A percentile compares a stretch with the other conserved stretches of the same genome.
phyloP scores from a whole-genome alignment of 179 eudicot genomes.

The Actinidia chinensis region DNA sequence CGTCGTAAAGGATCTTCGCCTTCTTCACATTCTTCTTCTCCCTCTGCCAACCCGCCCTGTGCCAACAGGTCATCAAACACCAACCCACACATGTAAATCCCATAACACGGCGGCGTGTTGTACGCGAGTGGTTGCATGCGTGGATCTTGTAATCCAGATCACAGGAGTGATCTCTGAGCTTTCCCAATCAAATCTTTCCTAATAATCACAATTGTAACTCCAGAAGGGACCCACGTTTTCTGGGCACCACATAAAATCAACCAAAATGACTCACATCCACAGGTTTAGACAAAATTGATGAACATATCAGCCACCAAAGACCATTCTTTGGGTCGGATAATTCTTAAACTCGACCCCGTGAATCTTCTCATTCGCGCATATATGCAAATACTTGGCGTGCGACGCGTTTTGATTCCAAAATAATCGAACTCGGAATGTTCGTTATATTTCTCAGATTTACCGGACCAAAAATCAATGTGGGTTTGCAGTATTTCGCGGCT shows the following conservation, averaged over 20 bases:
- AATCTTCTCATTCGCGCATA: constrained; percentile 90
- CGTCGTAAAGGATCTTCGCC: constrained; percentile 61
- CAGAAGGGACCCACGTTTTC: constrained; percentile 97
- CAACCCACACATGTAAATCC: constrained; percentile 89
- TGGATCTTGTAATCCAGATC: constrained; percentile 93
- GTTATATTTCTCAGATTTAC: constrained; percentile 76
- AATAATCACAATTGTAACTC: constrained; percentile 83
- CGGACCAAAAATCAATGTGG: constrained; percentile 63
- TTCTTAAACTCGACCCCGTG: constrained; percentile 90
- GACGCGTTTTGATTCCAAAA: constrained; percentile 40
- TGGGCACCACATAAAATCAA: constrained; percentile 92
- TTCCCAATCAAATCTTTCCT: constrained; percentile 79
- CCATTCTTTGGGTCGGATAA: constrained; percentile 50
- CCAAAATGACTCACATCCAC: constrained; percentile 82
- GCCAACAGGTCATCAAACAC: constrained; percentile 87
- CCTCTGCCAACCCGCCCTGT: constrained; percentile 84
- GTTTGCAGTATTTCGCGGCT: constrained; percentile 52
- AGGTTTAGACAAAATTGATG: constrained; percentile 88
- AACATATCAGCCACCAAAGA: constrained; percentile 88
- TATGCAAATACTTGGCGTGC: constrained; percentile 70
- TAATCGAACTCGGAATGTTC: constrained; percentile 44
- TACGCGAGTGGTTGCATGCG: constrained; percentile 71
- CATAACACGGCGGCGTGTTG: constrained; percentile 92
- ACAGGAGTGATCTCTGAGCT: constrained; percentile 72
- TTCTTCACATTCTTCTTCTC: constrained; percentile 80